A percentile compares a stretch with the other conserved stretches of the same genome.
phyloP scores from a whole-genome alignment of 2,329 filamentous ascomycete genomes.

The Trichoderma polysporum region DNA sequence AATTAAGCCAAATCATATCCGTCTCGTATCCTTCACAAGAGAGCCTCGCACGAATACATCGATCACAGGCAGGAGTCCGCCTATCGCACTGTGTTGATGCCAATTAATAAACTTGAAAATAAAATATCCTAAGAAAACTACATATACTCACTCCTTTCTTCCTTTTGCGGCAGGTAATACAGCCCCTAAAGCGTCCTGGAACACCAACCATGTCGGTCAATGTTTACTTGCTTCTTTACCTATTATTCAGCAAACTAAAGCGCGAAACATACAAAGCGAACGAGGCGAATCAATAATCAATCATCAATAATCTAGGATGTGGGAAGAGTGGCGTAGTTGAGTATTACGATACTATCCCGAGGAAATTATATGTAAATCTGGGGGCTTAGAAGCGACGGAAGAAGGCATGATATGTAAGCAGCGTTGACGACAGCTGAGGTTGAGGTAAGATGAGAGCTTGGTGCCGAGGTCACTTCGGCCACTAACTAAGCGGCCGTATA shows the following conservation, averaged over 20 bases:
- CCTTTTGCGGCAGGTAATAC: conserved; percentile 21
- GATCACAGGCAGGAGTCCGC: not conserved
- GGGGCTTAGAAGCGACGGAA: not conserved
- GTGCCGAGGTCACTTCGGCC: not conserved
- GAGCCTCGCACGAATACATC: not conserved
- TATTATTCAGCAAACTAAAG: not conserved
- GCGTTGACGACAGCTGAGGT: not conserved
- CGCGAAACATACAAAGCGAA: not conserved
- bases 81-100: conserved; percentile 3
- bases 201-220: conserved; percentile 20
- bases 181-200: conserved; percentile 20
- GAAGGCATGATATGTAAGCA: not conserved
- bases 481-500: not conserved
- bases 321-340: not conserved
- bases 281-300: too few species aligned
- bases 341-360: not conserved
- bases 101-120: not conserved
- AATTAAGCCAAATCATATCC: conserved; percentile 6
- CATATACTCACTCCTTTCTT: conserved; percentile 20
- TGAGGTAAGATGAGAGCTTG: not conserved
- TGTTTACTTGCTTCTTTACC: not conserved
- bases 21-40: conserved; percentile 12
- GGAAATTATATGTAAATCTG: not conserved
- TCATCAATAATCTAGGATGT: not conserved
- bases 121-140: not conserved